phyloP scores from a whole-genome alignment of 2,329 filamentous ascomycete species.

The Claviceps citrina region DNA sequence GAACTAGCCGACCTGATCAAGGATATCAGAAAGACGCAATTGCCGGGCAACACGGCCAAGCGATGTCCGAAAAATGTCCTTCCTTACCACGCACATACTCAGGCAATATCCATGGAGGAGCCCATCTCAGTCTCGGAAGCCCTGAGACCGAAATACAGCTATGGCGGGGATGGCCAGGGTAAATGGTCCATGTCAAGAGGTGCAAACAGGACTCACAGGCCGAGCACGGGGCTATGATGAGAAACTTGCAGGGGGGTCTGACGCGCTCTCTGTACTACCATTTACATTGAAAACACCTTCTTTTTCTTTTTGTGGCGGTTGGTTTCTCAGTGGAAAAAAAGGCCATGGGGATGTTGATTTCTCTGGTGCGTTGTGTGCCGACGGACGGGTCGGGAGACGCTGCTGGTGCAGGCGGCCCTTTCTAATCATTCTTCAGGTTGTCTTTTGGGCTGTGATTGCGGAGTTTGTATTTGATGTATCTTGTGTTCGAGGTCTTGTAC shows the following conservation, averaged over 20 bases:
- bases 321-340: too few relatives aligned
- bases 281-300: too few relatives aligned
- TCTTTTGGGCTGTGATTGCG: too few relatives aligned
- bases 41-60: constrained; percentile 10
- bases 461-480: too few relatives aligned
- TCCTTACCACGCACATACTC: constrained; percentile 22
- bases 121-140: constrained; percentile 22
- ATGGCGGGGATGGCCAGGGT: constrained; percentile 11
- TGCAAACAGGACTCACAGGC: constrained; percentile 11
- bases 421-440: too few relatives aligned
- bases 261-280: too few relatives aligned
- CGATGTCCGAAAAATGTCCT: constrained; percentile 16
- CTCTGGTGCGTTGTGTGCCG: too few relatives aligned
- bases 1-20: constrained; percentile 63
- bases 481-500: too few relatives aligned
- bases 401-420: too few relatives aligned
- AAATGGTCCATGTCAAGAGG: constrained; percentile 13
- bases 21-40: constrained; percentile 30
- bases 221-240: constrained; percentile 14
- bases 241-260: background rate
- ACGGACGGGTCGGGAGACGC: too few relatives aligned
- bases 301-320: background rate
- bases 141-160: constrained; percentile 11
- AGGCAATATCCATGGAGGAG: constrained; percentile 21
- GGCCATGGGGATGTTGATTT: too few relatives aligned